phyloP scores from a whole-genome alignment of 2,329 filamentous ascomycete species.

The Fusarium clavum region DNA sequence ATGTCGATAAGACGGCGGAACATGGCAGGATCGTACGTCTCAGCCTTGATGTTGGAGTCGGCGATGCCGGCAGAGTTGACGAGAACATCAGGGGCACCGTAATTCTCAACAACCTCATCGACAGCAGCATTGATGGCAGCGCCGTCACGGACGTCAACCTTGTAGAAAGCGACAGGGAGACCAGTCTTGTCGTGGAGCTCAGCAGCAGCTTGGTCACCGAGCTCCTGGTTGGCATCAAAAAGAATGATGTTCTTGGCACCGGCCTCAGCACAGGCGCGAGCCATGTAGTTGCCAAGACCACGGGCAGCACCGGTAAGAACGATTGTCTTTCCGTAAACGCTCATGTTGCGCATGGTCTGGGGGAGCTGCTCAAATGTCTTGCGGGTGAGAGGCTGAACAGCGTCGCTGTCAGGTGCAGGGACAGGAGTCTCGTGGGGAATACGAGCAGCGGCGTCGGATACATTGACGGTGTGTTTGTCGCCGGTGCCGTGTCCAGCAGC shows the following conservation, averaged over 20 bases:
- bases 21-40: conserved; percentile 79
- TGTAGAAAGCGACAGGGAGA: conserved; percentile 80
- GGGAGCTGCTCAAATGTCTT: conserved; percentile 68
- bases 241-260: conserved; percentile 79
- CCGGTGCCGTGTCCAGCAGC: conserved; percentile 56
- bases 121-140: conserved; percentile 77
- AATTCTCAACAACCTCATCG: conserved; percentile 71
- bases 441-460: conserved; percentile 57
- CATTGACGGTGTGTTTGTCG: conserved; percentile 68
- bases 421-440: conserved; percentile 56
- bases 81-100: conserved; percentile 78
- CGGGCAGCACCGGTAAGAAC: conserved; percentile 81
- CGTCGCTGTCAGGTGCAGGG: conserved; percentile 58
- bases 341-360: conserved; percentile 76
- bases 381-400: conserved; percentile 64
- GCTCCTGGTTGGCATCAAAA: conserved; percentile 80
- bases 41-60: conserved; percentile 85
- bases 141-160: conserved; percentile 80
- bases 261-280: conserved; percentile 79
- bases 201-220: conserved; percentile 75
- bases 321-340: conserved; percentile 76
- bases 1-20: conserved; percentile 85
- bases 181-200: conserved; percentile 79
- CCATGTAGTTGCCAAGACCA: conserved; percentile 83
- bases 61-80: conserved; percentile 85